Conservation (phyloP, 208 protist genomes). For the Crithidia expoeki region DNA sequence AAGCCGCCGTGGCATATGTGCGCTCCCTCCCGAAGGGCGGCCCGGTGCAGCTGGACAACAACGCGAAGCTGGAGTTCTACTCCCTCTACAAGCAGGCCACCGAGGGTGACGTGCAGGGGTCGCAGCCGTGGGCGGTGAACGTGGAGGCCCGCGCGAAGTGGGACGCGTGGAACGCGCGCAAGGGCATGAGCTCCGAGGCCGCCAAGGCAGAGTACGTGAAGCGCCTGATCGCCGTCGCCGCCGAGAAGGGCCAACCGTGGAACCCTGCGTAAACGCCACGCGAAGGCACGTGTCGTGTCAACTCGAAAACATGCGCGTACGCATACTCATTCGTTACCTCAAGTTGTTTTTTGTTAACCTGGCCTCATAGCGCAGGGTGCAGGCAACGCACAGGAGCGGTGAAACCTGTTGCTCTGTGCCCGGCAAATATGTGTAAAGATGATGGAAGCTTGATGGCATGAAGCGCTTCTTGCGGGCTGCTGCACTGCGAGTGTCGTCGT, state of each 20-base stretch:
- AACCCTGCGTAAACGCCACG: conserved; percentile 43
- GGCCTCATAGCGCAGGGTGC: no score
- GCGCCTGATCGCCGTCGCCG: conserved; percentile 64
- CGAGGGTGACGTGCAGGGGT: conserved; percentile 91
- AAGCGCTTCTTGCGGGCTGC: no score
- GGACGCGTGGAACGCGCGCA: conserved; percentile 91
- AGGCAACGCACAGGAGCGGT: no score
- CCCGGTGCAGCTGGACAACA: conserved; percentile 86
- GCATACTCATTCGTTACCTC: no score
- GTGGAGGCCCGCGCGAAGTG: conserved; percentile 95
- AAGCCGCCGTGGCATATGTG: conserved; percentile 82
- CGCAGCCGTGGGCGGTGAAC: conserved; percentile 92
- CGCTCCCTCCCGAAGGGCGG: conserved; percentile 82
- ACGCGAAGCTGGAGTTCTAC: conserved; percentile 94
- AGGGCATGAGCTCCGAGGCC: conserved; percentile 91
- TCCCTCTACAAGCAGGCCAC: conserved; percentile 98
- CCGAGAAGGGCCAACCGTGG: conserved; percentile 66
- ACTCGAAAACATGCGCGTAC: no score
- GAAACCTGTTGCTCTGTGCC: no score
- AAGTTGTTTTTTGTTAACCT: no score
- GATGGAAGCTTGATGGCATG: no score
- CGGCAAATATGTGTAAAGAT: no score
- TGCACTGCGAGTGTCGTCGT: no score
- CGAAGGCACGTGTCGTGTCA: conserved; percentile 20
- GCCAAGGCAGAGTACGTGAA: conserved; percentile 92